Base-by-base conservation (phyloP, 257 asterid genomes). In the Striga asiatica region DNA sequence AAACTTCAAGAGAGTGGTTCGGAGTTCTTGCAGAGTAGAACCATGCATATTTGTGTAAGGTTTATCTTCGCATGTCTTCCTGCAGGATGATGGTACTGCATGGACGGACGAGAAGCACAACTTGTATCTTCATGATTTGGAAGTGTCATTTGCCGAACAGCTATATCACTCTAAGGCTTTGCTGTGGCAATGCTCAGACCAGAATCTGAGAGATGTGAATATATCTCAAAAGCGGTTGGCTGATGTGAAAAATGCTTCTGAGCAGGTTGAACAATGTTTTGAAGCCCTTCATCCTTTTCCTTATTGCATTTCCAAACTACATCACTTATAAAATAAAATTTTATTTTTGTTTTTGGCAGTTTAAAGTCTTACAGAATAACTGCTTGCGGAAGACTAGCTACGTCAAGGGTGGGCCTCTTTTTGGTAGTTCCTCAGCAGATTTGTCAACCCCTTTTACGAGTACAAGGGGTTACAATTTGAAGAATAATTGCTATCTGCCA, bases 31-130 rank as follows among this genome's bases (percentile, higher is more conserved):
- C n/a, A n/a, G n/a, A n/a, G n/a, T n/a, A n/a, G n/a, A n/a, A n/a
- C 52, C 41, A 34, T 27, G 20, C 25, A 34, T 52, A 28, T 43
- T 2, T 23, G 58, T 31, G 47, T 50, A 50, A 56, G 14, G 32
- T 29, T 20, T 51, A 7, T 42, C 49, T 39, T 71, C n/a, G 16
- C 28, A 34, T 34, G 49, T 50, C 17, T 12, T 53, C 54, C 56
- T 46, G 46, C 85, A 87, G 94, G 76, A 50, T 43, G 66, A 72
- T 42, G 16, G 54, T 66, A 35, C 70, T 38, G 59, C 66, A 61
- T 85, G 91, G 95, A 82, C 95, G 35, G 56, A 88, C 32, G 86
- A 73, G 76, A 75, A 70, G 76, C 97, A 88, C 75, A 73, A 75
- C 58, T 66, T 56, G 10, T 82, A 74, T 76, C 88, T 88, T 48